phyloP scores from a whole-genome alignment of 208 protist genomes.

The Leishmania tarentolae region DNA sequence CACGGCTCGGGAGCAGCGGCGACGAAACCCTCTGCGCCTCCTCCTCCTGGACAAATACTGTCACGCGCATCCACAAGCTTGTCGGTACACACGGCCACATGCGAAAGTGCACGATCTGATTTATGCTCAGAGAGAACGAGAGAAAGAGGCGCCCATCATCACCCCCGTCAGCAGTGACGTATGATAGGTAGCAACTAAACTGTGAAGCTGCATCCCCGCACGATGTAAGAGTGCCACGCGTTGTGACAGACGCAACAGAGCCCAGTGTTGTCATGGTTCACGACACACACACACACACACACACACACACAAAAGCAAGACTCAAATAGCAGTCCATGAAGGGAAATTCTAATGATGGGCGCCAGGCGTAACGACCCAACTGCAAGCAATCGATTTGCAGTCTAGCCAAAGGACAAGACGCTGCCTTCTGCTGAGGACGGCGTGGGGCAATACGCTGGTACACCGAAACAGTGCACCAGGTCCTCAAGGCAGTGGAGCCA shows the following conservation, averaged over 20 bases:
- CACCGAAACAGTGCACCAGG: background rate
- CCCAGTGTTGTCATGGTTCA: too few species aligned
- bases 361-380: background rate
- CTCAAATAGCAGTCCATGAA: too few species aligned
- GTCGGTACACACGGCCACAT: background rate
- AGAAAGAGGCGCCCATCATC: too few species aligned
- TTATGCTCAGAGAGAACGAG: too few species aligned
- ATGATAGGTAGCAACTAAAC: too few species aligned
- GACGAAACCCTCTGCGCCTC: background rate
- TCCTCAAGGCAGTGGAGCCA: background rate
- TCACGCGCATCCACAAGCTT: background rate
- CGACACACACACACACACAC: too few species aligned
- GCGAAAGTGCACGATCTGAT: background rate
- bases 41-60: background rate
- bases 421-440: background rate
- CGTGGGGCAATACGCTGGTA: background rate
- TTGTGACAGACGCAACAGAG: too few species aligned
- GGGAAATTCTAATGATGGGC: background rate
- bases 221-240: too few species aligned
- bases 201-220: too few species aligned
- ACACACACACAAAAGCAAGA: too few species aligned
- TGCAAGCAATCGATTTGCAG: background rate
- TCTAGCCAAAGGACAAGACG: background rate
- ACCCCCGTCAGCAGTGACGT: too few species aligned
- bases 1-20: background rate